These are phyloP conservation scores for Suillus subluteus DNA, from an alignment of 768 basidiomycete species.

Conservation along the genomic window DNA sequence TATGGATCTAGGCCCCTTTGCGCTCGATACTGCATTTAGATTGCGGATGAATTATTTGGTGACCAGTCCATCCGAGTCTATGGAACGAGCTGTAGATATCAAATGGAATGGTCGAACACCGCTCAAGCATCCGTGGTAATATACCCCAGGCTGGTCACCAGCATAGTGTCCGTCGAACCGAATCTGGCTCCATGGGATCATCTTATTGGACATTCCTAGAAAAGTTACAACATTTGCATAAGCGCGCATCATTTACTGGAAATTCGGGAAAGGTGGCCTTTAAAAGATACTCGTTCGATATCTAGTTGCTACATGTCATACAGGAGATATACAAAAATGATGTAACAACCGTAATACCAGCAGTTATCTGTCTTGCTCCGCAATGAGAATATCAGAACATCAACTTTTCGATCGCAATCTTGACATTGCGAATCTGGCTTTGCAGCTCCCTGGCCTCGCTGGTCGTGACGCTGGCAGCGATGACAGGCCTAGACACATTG, in stretches of 20 bases:
- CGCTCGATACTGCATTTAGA: not conserved
- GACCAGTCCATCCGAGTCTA: too few relatives aligned
- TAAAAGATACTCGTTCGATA: conserved; percentile 63
- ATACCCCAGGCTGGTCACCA: not conserved
- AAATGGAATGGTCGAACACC: too few relatives aligned
- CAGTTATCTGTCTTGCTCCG: conserved; percentile 1
- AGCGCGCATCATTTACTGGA: conserved; percentile 18
- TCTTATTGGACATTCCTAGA: conserved; percentile 72
- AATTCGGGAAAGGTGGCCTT: conserved; percentile 89
- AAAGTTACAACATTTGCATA: conserved; percentile 45
- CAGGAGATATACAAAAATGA: conserved; percentile 1
- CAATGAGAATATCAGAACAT: conserved; percentile 39
- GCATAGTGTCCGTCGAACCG: not conserved
- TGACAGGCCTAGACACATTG: conserved; percentile 94
- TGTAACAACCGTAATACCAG: conserved; percentile 8
- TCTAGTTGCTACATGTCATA: conserved; percentile 19
- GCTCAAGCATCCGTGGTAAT: too few relatives aligned
- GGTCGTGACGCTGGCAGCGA: conserved; percentile 95
- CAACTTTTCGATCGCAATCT: conserved; percentile 56
- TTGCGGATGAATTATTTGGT: not conserved
- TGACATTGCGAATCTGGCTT: conserved; percentile 88
- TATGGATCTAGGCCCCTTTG: not conserved
- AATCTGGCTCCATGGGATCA: not conserved
- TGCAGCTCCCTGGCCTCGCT: conserved; percentile 92
- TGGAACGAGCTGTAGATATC: too few relatives aligned